phyloP scores from a whole-genome alignment of 352 stramenopile species.

The Phytopythium aichiense region DNA sequence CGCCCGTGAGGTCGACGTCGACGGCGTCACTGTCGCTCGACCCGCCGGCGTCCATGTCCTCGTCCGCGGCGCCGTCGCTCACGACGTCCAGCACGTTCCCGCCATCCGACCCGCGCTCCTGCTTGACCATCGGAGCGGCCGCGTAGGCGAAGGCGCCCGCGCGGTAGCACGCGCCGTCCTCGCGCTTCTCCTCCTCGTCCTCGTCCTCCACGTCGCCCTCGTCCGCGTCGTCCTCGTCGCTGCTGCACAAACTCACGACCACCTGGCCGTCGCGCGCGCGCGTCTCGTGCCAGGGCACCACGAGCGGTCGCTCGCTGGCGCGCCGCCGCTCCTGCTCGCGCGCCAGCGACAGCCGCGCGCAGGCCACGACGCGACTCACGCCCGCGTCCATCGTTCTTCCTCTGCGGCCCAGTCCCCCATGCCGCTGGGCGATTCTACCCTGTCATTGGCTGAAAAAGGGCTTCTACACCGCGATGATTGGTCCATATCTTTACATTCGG shows the following conservation, averaged over 20 bases:
- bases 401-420: neutral
- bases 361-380: slow-evolving; percentile 30
- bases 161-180: slow-evolving; percentile 9
- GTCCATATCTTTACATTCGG: slow-evolving; percentile 9
- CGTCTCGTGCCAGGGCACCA: slow-evolving; percentile 66
- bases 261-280: slow-evolving; percentile 45
- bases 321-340: slow-evolving; percentile 67
- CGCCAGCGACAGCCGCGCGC: slow-evolving; percentile 27
- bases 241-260: slow-evolving; percentile 50
- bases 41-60: slow-evolving; percentile 1
- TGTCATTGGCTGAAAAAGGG: neutral
- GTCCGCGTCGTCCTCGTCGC: slow-evolving; percentile 12
- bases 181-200: neutral
- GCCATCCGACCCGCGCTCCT: slow-evolving; percentile 10
- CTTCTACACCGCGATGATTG: neutral
- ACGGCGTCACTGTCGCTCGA: slow-evolving; percentile 6
- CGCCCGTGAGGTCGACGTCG: slow-evolving; percentile 7
- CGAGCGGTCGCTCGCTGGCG: slow-evolving; percentile 73
- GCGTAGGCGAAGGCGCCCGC: neutral
- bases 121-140: slow-evolving; percentile 11
- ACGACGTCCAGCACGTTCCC: slow-evolving; percentile 13
- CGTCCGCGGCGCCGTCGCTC: neutral
- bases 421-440: neutral
- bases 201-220: slow-evolving; percentile 11
- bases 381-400: slow-evolving; percentile 18